A percentile compares a stretch with the other conserved stretches of the same genome.
Conservation (phyloP, 2,329 filamentous ascomycete species). For the Epichloe typhina region DNA sequence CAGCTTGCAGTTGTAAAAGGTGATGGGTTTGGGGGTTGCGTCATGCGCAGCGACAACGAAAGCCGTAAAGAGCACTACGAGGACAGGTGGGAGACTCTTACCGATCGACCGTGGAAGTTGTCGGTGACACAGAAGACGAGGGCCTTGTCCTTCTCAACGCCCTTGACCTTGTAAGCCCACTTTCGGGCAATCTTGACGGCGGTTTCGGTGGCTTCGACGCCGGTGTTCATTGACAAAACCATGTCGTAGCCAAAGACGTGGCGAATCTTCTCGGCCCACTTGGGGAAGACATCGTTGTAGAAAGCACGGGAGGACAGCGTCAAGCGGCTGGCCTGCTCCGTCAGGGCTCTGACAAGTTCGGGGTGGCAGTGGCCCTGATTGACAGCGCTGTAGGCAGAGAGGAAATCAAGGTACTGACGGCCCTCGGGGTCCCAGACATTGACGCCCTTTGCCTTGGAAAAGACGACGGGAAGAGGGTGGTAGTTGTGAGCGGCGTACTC, state of each 20-base stretch:
- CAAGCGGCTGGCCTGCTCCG: conserved; percentile 76
- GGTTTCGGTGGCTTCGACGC: conserved; percentile 91
- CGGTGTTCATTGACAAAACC: conserved; percentile 97
- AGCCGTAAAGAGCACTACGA: background rate
- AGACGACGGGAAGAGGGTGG: conserved; percentile 90
- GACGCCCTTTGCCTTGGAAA: conserved; percentile 70
- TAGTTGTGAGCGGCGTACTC: conserved; percentile 95
- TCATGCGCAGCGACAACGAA: background rate
- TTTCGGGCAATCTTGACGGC: conserved; percentile 93
- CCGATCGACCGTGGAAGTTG: conserved; percentile 94
- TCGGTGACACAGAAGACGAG: conserved; percentile 72
- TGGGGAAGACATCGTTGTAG: conserved; percentile 96
- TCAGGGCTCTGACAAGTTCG: conserved; percentile 80
- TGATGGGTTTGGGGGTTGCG: background rate
- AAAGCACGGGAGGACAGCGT: conserved; percentile 92
- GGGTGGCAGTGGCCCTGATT: conserved; percentile 98
- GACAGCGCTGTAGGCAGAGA: conserved; percentile 94
- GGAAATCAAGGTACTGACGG: conserved; percentile 90
- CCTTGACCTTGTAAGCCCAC: conserved; percentile 96
- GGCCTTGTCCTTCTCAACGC: conserved; percentile 72
- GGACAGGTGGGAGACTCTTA: conserved; percentile 30
- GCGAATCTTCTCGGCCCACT: conserved; percentile 87
- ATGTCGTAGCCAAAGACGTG: conserved; percentile 89
- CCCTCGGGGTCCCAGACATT: conserved; percentile 96
- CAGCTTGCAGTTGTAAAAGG: background rate